Evolutionary conservation across 139 green algal genomes (phyloP), one percentile per base, ranked within the genome.

Genomic region (Picocystis salinarum): DNA sequence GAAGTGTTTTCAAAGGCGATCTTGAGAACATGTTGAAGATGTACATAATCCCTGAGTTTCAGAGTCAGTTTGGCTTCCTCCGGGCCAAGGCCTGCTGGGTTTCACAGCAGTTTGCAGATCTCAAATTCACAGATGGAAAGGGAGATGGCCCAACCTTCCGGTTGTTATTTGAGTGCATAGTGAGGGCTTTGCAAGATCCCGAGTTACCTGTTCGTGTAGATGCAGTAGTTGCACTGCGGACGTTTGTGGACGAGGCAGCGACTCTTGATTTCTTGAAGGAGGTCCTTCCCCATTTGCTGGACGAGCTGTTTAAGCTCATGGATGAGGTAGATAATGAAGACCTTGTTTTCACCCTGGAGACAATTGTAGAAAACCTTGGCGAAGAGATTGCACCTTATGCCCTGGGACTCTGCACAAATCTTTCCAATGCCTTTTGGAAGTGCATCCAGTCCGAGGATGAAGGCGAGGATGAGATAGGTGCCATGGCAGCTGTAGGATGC

Each of bases 311-410:
- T 15, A 48, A 48, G 41, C 22, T 48, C 25, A 28, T 51, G 2
- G 15, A 28, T 6, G 27, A 85, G 71, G 61, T 91, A 6, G 82
- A 93, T 40, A 80, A 71, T 37, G 82, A 93, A 59, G 82, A 91
- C 45, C 41, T 97, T 23, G 79, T 93, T 30, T 76, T 77, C 53
- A 91, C 82, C 5, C 63, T 97, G 42, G 87, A 97, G 61, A 72
- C 73, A 1, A 69, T 96, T 33, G 80, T 96, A 25, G 84, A 97
- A 33, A 90, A 84, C 59, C 88, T 96, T 60, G 74, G 67, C 11
- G 70, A 80, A 30, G 76, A 83, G 28, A 91, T 97, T 45, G 81
- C 74, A 13, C 87, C 87, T 25, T 96, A 81, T 52, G 85, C 85
- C 2, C 28, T 77, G 7, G 62, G 64, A 17, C 58, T 97, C 29